Conservation (phyloP, 2,329 filamentous ascomycete species). For the Juglanconis sp. region DNA sequence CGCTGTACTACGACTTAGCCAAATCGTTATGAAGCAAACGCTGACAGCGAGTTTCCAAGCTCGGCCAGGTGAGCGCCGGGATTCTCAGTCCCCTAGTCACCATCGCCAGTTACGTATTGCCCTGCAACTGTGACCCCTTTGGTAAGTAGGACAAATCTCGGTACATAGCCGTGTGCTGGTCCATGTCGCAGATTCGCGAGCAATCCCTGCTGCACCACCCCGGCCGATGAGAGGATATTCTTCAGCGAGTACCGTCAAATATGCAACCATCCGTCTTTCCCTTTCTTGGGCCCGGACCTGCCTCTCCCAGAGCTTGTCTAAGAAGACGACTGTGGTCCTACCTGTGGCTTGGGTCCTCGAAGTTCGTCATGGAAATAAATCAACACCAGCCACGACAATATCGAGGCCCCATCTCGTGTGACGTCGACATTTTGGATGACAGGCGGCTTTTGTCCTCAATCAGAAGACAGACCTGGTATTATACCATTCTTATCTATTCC, state of each 20-base stretch:
- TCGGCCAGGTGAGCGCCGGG: neutral
- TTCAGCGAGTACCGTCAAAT: neutral
- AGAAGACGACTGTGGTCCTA: neutral
- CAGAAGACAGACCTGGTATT: no score
- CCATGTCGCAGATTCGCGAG: constrained; percentile 19
- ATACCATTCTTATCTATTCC: no score
- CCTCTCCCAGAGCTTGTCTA: neutral
- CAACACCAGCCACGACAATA: neutral
- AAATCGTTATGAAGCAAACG: neutral
- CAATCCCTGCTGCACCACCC: constrained; percentile 14
- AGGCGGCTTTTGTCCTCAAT: no score
- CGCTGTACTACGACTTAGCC: neutral
- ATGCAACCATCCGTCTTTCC: neutral
- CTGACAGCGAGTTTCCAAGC: neutral
- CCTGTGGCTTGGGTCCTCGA: neutral
- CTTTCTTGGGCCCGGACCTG: neutral
- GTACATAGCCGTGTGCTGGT: constrained; percentile 17
- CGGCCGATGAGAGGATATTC: neutral
- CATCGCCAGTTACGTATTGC: neutral
- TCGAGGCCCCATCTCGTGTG: no score
- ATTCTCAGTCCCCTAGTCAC: neutral
- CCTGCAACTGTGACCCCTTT: neutral
- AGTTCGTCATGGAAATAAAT: neutral
- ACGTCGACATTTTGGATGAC: no score
- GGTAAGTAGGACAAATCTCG: constrained; percentile 18